Evolutionary conservation across 352 stramenopile genomes (phyloP), one percentile per base, ranked within the genome.

Genomic region (Phytophthora multivora): DNA sequence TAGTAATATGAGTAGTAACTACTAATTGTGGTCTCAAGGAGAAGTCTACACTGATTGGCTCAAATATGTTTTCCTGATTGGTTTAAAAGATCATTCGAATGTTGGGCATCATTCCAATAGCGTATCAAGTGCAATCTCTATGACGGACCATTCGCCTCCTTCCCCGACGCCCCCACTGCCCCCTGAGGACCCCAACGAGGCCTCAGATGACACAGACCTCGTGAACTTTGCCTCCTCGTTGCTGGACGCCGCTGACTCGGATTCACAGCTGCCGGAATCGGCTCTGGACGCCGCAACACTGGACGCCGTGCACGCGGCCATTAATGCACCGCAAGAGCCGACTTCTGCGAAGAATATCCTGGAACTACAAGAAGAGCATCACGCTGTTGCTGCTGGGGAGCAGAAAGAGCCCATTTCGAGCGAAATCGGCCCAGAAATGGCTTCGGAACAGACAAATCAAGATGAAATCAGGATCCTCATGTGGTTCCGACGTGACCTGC

Each of bases 401-500:
- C 16, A 45, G 28, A 54, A 51, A 4, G 38, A 59, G 26, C 10
- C 45, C 3, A 18, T 45, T 55, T 15, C 31, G 16, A 23, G 15
- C 25, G 50, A 63, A 51, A 50, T 52, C 23, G 18, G 21, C 38
- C 30, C 36, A 18, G 36, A 19, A 64, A 46, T 26, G 19, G 13
- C 15, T 7, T 40, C 26, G 25, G 11, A n/a, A 58, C 30, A 30
- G 16, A 5, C 18, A 0, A 21, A 31, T 42, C 16, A 61, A 21
- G 41, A 60, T 0, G 59, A 58, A 9, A 93, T 83, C 54, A 66
- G 83, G 10, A 57, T 73, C 28, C 71, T 93, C 45, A 54, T 93
- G 42, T 99, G 96, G 96, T 99, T 99, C 66, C 89, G 97, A 7
- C 98, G 98, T 63, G 94, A 97, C 48, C 75, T 99, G 51, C 80